Evolutionary conservation across 805 yeast genomes (phyloP).

Genomic region (Tetrapisispora iriomotensis): DNA sequence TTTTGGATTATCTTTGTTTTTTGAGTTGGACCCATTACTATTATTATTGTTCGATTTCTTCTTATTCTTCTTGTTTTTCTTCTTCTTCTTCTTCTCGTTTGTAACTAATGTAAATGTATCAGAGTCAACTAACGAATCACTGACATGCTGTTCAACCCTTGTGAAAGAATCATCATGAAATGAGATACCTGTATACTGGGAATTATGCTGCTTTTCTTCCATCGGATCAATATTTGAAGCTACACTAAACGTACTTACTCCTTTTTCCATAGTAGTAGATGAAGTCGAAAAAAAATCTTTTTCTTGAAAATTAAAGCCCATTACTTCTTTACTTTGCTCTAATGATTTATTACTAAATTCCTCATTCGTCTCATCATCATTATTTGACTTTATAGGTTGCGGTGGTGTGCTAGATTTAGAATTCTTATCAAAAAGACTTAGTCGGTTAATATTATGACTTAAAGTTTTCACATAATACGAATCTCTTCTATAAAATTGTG

Average conservation of each 20-base stretch:
- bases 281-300: neutral
- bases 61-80: conserved; percentile 69
- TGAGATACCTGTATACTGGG: neutral
- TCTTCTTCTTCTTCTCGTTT: conserved; percentile 33
- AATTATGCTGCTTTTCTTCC: neutral
- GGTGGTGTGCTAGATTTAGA: neutral
- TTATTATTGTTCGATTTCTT: conserved; percentile 56
- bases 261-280: neutral
- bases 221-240: conserved; percentile 1
- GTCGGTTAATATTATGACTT: neutral
- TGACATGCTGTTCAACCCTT: neutral
- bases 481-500: conserved; percentile 4
- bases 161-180: neutral
- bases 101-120: neutral
- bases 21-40: conserved; percentile 19
- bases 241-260: neutral
- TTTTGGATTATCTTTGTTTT: neutral
- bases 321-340: neutral
- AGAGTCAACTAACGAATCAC: conserved; percentile 1
- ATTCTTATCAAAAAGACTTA: conserved; percentile 1
- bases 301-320: neutral
- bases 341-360: neutral
- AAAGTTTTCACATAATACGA: neutral
- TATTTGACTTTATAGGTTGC: neutral
- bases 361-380: neutral